Evolutionary conservation across 495 filamentous ascomycete genomes (phyloP), one percentile per base, ranked within the genome.

Genomic region (Penicillium simplicissimum): DNA sequence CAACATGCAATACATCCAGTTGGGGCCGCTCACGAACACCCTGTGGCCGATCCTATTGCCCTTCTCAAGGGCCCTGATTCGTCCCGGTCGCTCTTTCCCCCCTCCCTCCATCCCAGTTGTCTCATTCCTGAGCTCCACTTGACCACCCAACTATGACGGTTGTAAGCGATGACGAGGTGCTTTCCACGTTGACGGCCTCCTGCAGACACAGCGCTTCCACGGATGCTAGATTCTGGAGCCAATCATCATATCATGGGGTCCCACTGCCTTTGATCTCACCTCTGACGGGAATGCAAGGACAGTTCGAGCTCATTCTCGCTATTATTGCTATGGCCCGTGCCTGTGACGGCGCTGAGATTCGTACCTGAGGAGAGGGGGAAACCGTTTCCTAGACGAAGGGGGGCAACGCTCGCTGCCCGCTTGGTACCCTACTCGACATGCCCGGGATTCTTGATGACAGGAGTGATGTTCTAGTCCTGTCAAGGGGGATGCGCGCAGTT

Each of bases 221-320:
- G 52, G 47, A 58, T 61, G 15, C 49, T 56, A 33, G 57, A 63
- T 63, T 25, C 61, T 52, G 51, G 61, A 58, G 49, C 69, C 69
- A 69, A 71, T 69, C 59, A n/a, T n/a, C n/a, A n/a, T n/a, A n/a
- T n/a, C n/a, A 60, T 36, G 33, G 8, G 14, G 4, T 34, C 37
- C 14, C 34, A 37, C 35, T 35, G 52, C 23, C 61, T 60, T 48
- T 42, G 60, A 64, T 62, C 60, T 62, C 60, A 61, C 53, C 60
- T 59, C 55, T 57, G 55, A 35, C 61, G 59, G 69, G 69, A 68
- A 72, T 72, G 69, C 65, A 72, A 72, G 69, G 69, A 70, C 58
- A 47, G 33, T 37, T 58, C 60, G 57, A 68, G 58, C 57, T 65
- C 67, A 72, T 68, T 70, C 69, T 68, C 57, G 51, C 56, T 70